Evolutionary conservation across 345 rosid species (phyloP).

Genomic region (Noccaea bulbosa): DNA sequence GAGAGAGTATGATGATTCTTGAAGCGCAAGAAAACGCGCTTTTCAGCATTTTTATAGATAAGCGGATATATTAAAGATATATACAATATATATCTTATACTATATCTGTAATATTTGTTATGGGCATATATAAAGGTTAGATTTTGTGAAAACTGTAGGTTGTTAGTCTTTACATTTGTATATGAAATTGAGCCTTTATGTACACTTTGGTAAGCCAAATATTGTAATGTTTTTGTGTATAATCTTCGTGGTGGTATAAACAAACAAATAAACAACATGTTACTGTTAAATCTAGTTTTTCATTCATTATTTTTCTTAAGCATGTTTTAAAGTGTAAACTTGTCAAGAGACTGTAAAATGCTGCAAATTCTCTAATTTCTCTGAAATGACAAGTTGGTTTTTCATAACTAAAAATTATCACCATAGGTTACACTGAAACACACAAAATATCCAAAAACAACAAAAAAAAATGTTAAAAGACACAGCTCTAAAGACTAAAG

Average conservation of each 20-base stretch:
- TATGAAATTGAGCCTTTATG: slow-evolving; percentile 27
- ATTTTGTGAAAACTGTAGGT: slow-evolving; percentile 41
- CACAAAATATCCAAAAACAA: slow-evolving; percentile 19
- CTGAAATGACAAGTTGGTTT: slow-evolving; percentile 24
- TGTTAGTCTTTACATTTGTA: slow-evolving; percentile 37
- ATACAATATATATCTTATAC: background rate
- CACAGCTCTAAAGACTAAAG: slow-evolving; percentile 45
- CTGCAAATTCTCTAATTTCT: slow-evolving; percentile 5
- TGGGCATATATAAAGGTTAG: slow-evolving; percentile 38
- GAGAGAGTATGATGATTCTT: slow-evolving; percentile 31
- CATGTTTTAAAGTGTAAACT: background rate
- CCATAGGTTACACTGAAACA: slow-evolving; percentile 38
- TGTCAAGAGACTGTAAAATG: background rate
- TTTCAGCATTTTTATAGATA: slow-evolving; percentile 38
- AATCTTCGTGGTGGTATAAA: slow-evolving; percentile 34
- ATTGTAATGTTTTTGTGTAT: slow-evolving; percentile 44
- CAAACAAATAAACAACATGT: background rate
- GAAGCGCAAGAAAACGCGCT: slow-evolving; percentile 43
- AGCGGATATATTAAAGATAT: slow-evolving; percentile 15
- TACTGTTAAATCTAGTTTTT: background rate
- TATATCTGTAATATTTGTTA: slow-evolving; percentile 36
- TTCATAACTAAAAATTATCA: slow-evolving; percentile 34
- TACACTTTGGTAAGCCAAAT: slow-evolving; percentile 42
- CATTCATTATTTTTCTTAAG: background rate
- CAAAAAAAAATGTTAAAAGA: slow-evolving; percentile 3